Evolutionary conservation across 441 rosid genomes (phyloP).

Genomic region (Adansonia gregorii): DNA sequence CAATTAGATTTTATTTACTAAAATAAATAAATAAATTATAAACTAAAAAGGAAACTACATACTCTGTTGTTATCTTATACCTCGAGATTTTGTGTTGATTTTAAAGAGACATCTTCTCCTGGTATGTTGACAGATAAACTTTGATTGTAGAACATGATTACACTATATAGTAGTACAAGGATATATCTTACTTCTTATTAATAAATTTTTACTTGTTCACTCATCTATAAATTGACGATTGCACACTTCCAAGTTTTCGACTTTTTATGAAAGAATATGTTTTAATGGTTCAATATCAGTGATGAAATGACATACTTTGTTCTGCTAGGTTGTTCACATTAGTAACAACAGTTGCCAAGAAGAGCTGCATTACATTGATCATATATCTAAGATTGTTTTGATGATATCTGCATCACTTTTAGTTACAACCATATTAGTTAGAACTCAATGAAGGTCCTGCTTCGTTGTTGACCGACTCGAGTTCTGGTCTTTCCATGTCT

Average conservation of each 20-base stretch:
- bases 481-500: constrained; percentile 70
- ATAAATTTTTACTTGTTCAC: not conserved
- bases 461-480: constrained; percentile 50
- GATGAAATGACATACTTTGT: not conserved
- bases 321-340: constrained; percentile 1
- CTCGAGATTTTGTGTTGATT: not conserved
- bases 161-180: not conserved
- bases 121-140: not conserved
- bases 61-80: not conserved
- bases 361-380: not conserved
- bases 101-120: not conserved
- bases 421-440: constrained; percentile 1
- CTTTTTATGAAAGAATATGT: not conserved
- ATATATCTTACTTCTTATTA: not conserved
- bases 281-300: not conserved
- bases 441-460: constrained; percentile 14
- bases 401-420: not conserved
- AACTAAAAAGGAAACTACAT: not conserved
- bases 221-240: not conserved
- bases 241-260: not conserved
- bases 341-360: not conserved
- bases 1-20: not conserved
- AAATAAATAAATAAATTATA: not conserved
- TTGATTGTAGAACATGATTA: not conserved
- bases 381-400: constrained; percentile 1